Base-by-base conservation (phyloP, 106 monocot genomes). In the Gastrodia elata region DNA sequence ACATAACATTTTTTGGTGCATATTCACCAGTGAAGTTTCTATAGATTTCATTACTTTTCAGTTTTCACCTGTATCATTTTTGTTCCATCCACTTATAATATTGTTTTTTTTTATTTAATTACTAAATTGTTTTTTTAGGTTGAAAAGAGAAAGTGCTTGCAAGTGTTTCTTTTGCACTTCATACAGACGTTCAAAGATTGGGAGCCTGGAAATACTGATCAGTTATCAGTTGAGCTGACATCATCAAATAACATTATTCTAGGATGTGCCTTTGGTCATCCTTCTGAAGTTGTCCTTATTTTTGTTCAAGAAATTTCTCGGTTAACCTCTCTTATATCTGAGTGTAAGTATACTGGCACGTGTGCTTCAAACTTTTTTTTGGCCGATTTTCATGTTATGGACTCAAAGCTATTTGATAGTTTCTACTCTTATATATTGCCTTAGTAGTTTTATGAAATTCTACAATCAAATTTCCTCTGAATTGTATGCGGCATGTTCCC, bases 201-300 rank as follows among this genome's bases (percentile, higher is more conserved):
- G 97, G 83, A 86, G 71, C 97, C 93, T 76, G 82, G 65, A 39
- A n/a, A 83, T 65, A 75, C 73, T 75, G 81, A 41, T 24, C 74
- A 82, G 39, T 76, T 77, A 71, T 13, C 42, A 61, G 46, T n/a
- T 43, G 80, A 76, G 36, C 80, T 71, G 57, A 33, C 78, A 72
- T 71, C 78, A 64, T 70, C 73, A 64, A 86, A 86, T 35, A 81
- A 86, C 83, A 73, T 73, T 27, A 35, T 88, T 72, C 16, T 80
- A 48, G 93, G 97, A 77, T 93, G 97, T 71, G 88, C 84, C 14
- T 71, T 28, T 76, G 97, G 92, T 40, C 97, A 97, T 87, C 97
- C 97, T 80, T 90, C 93, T 39, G 92, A 97, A 75, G 84, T 97
- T 64, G 83, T 86, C 40, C 88, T 93, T 72, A 88, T 93, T 83